phyloP scores from a whole-genome alignment of 495 filamentous ascomycete genomes.

The Daldinia decipiens region DNA sequence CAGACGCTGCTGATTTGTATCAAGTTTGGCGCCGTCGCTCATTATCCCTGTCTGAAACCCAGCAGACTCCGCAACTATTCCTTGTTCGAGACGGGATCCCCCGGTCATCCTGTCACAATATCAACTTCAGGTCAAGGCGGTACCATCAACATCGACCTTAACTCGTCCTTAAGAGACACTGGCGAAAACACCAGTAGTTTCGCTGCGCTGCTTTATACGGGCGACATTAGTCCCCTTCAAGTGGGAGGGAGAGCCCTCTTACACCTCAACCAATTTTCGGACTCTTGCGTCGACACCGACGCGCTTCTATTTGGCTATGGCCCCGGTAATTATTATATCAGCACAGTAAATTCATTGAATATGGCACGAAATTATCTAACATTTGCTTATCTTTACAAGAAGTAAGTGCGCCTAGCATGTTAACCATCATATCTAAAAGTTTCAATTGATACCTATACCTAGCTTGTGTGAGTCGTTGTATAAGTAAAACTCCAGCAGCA shows the following conservation, averaged over 20 bases:
- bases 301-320: not conserved
- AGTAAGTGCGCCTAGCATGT: not conserved
- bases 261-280: not conserved
- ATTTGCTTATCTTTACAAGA: not conserved
- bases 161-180: conserved; percentile 9
- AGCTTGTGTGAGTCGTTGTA: not conserved
- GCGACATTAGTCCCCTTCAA: not conserved
- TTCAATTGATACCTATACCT: not conserved
- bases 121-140: conserved; percentile 42
- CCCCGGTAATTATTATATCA: not conserved
- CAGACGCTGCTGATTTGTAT: conserved; percentile 39
- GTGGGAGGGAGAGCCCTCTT: not conserved
- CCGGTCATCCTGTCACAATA: conserved; percentile 40
- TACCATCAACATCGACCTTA: conserved; percentile 1
- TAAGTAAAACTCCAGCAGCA: conserved; percentile 2
- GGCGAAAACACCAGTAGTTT: conserved; percentile 1
- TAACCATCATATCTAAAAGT: not conserved
- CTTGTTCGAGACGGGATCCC: conserved; percentile 43
- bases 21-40: conserved; percentile 45
- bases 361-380: not conserved
- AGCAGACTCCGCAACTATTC: conserved; percentile 59
- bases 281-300: not conserved
- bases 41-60: conserved; percentile 62
- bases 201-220: conserved; percentile 1
- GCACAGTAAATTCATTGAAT: conserved; percentile 2